Base-by-base conservation (phyloP, 2,329 filamentous ascomycete genomes). In the Alternaria brassicae region DNA sequence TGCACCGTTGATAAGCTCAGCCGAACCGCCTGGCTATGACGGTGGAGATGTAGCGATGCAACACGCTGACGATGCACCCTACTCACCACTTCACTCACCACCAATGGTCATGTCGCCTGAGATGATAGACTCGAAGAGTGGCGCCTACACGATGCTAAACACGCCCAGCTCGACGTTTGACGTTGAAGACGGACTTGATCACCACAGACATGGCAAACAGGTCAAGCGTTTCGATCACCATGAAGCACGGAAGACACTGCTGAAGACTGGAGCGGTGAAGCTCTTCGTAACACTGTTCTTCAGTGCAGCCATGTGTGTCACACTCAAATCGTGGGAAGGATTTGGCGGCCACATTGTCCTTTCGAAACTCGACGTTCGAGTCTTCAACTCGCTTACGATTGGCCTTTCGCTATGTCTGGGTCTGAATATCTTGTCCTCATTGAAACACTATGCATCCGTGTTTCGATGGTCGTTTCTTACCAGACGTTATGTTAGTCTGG, bases 391-490 rank as follows among this genome's bases (percentile, higher is more conserved):
- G 3, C 47, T 77, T 17, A 72, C 74, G 56, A 64, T 77, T 6
- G 74, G 71, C 1, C 57, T 77, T 1, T 77, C 75, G 6, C 64
- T 77, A 0, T 74, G 71, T 23, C 63, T 77, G 10, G 74, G 74
- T 65, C 58, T 77, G 30, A 77, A 77, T 39, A 64, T 77, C 2
- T 62, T 76, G 6, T 70, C 71, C 0, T 75, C 72, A 5, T 62
- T 77, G 17, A 75, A 76, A 42, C 64, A 72, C 37, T 77, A 77
- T 37, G 74, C 74, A 71, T 73, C 45, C 10, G 52, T 58, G 10
- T 68, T 77, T 17, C 69, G 74, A 15, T 77, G 75, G 75, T 72
- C 71, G 1, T 61, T 78, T n/a, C 60, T 78, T 19, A 70, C 72
- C 0, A 66, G 65, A 32, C 67, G 71, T 27, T 77, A 74, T 28